Evolutionary conservation across 2,329 filamentous ascomycete species (phyloP).

Genomic region (Calonectria pteridis): DNA sequence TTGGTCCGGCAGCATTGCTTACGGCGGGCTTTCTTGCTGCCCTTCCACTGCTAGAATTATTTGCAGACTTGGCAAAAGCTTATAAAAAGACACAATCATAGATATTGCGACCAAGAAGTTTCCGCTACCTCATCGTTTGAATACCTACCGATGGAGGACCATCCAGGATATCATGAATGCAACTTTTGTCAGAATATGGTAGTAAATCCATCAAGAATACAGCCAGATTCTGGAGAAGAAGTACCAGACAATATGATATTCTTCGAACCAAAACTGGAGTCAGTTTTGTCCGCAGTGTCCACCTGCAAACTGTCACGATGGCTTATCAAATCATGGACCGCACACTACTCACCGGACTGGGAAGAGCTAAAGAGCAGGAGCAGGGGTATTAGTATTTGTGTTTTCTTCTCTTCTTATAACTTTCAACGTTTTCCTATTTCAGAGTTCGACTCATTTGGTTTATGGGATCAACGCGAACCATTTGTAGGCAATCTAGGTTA

Average conservation of each 20-base stretch:
- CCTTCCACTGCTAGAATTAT: too few species aligned
- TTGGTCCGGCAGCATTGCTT: too few species aligned
- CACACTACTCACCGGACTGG: not conserved
- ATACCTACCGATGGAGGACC: not conserved
- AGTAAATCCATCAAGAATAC: not conserved
- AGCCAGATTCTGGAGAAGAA: not conserved
- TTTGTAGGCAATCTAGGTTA: not conserved
- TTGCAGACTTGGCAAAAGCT: too few species aligned
- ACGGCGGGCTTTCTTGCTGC: too few species aligned
- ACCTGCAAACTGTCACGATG: not conserved
- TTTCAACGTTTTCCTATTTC: not conserved
- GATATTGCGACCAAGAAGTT: too few species aligned
- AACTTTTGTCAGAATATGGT: not conserved
- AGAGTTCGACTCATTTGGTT: not conserved
- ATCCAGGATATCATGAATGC: not conserved
- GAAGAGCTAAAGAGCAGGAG: not conserved
- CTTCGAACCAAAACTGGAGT: not conserved
- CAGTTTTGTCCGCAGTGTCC: not conserved
- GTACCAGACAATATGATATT: not conserved
- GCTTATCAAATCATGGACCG: not conserved
- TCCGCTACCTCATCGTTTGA: too few species aligned
- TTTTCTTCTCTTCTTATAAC: not conserved
- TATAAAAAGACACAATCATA: too few species aligned
- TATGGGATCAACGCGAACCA: not conserved
- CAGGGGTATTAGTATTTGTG: not conserved